Evolutionary conservation across 2,329 filamentous ascomycete species (phyloP).

Genomic region (Xylaria sp.): DNA sequence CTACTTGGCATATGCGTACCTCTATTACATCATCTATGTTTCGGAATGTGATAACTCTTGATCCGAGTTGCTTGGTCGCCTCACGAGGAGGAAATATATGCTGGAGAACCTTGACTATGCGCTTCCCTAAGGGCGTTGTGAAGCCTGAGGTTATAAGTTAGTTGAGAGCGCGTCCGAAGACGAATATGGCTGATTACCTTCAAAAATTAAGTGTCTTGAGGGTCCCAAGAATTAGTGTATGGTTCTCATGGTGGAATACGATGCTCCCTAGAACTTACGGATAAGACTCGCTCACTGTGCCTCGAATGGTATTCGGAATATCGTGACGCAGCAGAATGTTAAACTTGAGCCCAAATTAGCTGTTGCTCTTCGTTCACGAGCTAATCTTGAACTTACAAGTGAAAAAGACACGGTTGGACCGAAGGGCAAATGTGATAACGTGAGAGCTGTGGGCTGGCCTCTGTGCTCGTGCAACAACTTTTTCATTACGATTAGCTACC

Average conservation of each 20-base stretch:
- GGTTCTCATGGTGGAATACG: background rate
- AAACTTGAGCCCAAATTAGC: constrained; percentile 54
- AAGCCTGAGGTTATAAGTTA: constrained; percentile 63
- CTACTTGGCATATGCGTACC: constrained; percentile 26
- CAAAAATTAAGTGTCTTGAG: constrained; percentile 85
- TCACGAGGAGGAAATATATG: constrained; percentile 94
- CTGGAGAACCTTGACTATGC: constrained; percentile 90
- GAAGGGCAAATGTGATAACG: constrained; percentile 80
- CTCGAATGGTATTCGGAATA: constrained; percentile 79
- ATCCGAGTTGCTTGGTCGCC: constrained; percentile 78
- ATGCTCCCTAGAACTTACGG: constrained; percentile 27
- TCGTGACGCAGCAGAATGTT: constrained; percentile 94
- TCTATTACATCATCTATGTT: constrained; percentile 95
- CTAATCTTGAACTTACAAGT: constrained; percentile 58
- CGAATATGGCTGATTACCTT: constrained; percentile 58
- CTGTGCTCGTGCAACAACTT: constrained; percentile 74
- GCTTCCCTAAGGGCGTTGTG: constrained; percentile 79
- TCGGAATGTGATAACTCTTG: constrained; percentile 90
- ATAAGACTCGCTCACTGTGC: constrained; percentile 91
- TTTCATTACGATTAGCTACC: constrained; percentile 8
- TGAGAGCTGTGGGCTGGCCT: constrained; percentile 89
- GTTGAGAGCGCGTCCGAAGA: background rate
- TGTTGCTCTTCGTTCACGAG: background rate
- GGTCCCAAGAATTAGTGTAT: constrained; percentile 8
- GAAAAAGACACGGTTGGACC: constrained; percentile 87